A percentile compares a stretch with the other conserved stretches of the same genome.
Conservation (phyloP, 2,329 filamentous ascomycete species). For the Dryadomyces sulphureus region DNA sequence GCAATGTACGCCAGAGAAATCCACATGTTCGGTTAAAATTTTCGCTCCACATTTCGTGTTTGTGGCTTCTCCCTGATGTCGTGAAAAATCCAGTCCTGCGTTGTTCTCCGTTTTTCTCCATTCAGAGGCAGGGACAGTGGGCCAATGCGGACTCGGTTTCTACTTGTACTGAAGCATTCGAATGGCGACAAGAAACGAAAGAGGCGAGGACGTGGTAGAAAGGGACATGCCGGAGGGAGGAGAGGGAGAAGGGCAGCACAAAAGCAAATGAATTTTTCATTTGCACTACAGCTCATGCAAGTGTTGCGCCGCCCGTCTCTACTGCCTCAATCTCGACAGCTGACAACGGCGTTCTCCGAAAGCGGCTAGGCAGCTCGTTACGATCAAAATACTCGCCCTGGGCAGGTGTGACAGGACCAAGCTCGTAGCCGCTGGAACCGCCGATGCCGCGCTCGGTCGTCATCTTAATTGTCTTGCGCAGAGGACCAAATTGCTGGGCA, state of each 20-base stretch:
- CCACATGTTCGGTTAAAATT: too few relatives aligned
- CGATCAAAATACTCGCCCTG: constrained; percentile 77
- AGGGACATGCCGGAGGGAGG: background rate
- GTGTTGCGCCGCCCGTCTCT: constrained; percentile 73
- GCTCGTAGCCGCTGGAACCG: constrained; percentile 47
- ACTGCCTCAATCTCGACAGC: constrained; percentile 86
- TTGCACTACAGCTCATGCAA: constrained; percentile 22
- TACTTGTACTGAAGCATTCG: background rate
- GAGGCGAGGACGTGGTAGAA: background rate
- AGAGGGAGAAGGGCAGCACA: background rate
- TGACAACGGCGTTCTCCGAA: constrained; percentile 60
- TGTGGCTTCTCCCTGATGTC: too few relatives aligned
- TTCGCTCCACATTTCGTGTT: too few relatives aligned
- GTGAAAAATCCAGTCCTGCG: background rate
- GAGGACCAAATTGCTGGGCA: constrained; percentile 63
- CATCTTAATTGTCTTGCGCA: constrained; percentile 40
- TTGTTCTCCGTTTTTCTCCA: background rate
- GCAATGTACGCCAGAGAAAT: too few relatives aligned
- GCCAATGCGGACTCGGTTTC: background rate
- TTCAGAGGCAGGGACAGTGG: background rate
- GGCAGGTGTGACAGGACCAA: constrained; percentile 58
- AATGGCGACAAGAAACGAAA: background rate
- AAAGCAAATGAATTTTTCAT: background rate
- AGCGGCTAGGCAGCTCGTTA: constrained; percentile 71
- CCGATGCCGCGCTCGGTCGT: constrained; percentile 32